A percentile compares a stretch with the other conserved stretches of the same genome.
Evolutionary conservation across 1,139 yeast genomes (phyloP).

Genomic region (Geotrichum bryndzae): DNA sequence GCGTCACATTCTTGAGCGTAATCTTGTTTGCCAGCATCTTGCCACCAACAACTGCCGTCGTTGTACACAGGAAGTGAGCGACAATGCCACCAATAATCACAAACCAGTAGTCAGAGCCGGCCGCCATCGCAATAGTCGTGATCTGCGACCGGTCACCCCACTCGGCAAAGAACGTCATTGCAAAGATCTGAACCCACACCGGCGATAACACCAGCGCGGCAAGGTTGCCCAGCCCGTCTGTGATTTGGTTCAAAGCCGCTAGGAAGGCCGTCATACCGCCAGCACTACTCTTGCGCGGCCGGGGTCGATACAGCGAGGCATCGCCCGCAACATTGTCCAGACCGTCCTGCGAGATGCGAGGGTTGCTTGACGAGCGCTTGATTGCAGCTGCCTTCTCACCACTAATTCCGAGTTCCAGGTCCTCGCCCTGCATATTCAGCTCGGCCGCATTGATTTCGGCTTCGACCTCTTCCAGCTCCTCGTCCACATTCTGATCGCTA

Average conservation of each 20-base stretch:
- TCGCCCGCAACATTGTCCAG: constrained; percentile 27
- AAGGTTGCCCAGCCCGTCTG: constrained; percentile 44
- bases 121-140: constrained; percentile 98
- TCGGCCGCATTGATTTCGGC: constrained; percentile 75
- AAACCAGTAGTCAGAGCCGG: constrained; percentile 87
- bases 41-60: constrained; percentile 92
- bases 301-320: constrained; percentile 25
- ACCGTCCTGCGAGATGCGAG: constrained; percentile 32
- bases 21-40: constrained; percentile 81
- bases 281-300: constrained; percentile 20
- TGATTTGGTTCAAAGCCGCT: constrained; percentile 22
- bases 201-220: constrained; percentile 72
- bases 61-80: constrained; percentile 89
- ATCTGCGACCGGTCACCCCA: constrained; percentile 99
- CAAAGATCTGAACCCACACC: constrained; percentile 87
- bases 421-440: constrained; percentile 46
- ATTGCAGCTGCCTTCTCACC: constrained; percentile 24
- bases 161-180: constrained; percentile 95
- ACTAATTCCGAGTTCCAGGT: constrained; percentile 51
- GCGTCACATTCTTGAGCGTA: constrained; percentile 84
- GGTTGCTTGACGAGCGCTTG: constrained; percentile 29
- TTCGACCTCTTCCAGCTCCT: constrained; percentile 94
- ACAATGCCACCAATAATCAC: constrained; percentile 84
- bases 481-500: constrained; percentile 78
- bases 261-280: constrained; percentile 19